These are phyloP conservation scores for Grifola frondosa DNA, from an alignment of 1,284 basidiomycete genomes.

Conservation along the genomic window DNA sequence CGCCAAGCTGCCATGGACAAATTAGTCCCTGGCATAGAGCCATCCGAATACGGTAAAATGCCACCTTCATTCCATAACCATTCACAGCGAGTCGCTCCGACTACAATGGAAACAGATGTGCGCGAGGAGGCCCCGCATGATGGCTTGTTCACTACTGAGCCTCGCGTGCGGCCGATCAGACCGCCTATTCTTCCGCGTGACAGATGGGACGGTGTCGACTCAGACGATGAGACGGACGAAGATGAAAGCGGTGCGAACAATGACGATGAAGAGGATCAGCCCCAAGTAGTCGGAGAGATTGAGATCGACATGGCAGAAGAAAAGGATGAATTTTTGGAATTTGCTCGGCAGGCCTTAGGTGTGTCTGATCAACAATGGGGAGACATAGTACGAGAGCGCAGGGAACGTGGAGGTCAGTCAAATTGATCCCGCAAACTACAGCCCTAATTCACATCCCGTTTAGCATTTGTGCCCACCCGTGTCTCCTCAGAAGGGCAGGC, in stretches of 20 bases:
- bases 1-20: constrained; percentile 66
- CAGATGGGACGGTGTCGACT: constrained; percentile 81
- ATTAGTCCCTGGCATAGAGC: constrained; percentile 67
- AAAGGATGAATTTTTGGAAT: constrained; percentile 89
- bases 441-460: neutral
- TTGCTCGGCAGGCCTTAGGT: constrained; percentile 86
- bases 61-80: constrained; percentile 64
- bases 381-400: constrained; percentile 75
- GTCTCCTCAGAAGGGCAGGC: constrained; percentile 23
- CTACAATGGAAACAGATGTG: constrained; percentile 46
- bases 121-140: constrained; percentile 27
- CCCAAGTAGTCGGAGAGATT: constrained; percentile 77
- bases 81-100: constrained; percentile 64
- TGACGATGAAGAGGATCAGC: constrained; percentile 71
- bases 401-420: constrained; percentile 69
- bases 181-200: constrained; percentile 79
- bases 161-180: constrained; percentile 48
- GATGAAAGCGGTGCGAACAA: constrained; percentile 56
- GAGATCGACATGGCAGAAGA: constrained; percentile 89
- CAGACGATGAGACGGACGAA: constrained; percentile 78
- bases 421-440: neutral
- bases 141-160: constrained; percentile 11
- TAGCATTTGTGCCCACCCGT: constrained; percentile 69
- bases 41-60: constrained; percentile 80
- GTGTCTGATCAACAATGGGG: constrained; percentile 84